Conservation (phyloP, 73 alveolate genomes). For the Blepharisma stoltei region DNA sequence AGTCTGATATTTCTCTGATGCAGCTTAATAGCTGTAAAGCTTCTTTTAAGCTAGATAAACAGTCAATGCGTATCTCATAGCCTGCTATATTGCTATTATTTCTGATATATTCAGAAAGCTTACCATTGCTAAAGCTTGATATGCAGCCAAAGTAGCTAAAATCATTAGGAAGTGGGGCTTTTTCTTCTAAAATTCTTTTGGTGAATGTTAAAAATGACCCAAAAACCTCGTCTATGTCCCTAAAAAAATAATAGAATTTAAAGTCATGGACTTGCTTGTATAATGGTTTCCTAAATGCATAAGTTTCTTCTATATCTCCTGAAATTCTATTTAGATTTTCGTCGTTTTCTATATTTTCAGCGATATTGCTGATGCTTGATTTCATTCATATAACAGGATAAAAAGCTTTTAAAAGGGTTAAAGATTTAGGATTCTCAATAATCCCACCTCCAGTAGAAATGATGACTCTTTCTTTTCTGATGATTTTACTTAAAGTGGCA, state of each 20-base stretch:
- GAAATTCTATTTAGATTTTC: background rate
- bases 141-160: slow-evolving; percentile 3
- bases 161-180: background rate
- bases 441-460: slow-evolving; percentile 49
- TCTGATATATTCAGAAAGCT: background rate
- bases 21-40: background rate
- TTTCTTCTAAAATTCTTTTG: background rate
- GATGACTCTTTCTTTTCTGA: background rate
- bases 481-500: background rate
- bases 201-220: background rate
- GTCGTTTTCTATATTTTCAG: background rate
- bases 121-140: background rate
- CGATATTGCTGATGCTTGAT: slow-evolving; percentile 8
- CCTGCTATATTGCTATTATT: background rate
- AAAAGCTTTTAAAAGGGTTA: slow-evolving; percentile 7
- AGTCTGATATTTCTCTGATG: background rate
- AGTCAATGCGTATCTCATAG: slow-evolving; percentile 4
- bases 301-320: slow-evolving; percentile 3
- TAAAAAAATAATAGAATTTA: background rate
- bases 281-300: background rate
- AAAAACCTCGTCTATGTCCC: background rate
- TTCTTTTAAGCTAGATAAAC: background rate
- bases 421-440: slow-evolving; percentile 31
- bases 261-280: slow-evolving; percentile 2
- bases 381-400: slow-evolving; percentile 27